Evolutionary conservation across 1,139 yeast genomes (phyloP), one percentile per base, ranked within the genome.

Genomic region (Tardiomyces digboiensis): DNA sequence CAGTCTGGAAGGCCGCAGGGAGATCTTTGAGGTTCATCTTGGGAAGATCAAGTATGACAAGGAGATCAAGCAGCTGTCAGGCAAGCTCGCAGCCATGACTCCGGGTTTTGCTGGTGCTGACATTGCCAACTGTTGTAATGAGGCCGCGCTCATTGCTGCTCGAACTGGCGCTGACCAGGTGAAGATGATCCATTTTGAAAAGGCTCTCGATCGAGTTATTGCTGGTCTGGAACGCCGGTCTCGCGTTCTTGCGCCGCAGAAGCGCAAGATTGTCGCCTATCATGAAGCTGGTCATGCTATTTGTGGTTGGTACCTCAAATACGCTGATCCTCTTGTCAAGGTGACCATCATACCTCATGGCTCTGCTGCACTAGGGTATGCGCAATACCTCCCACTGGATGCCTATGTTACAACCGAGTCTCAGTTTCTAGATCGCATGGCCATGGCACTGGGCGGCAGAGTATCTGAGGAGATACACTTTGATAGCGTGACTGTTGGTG

Each of bases 241-340:
- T 3, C 82, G 84, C 58, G 79, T 91, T 16, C 70, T 91, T 51
- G 79, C 86, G n/a, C 80, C 82, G 6, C 91, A 85, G 47, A 97
- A 91, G 64, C 87, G 88, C 65, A 79, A 71, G 49, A 80, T 87
- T 37, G 97, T 91, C 45, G 98, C 98, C 0, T 91, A 86, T 61
- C 98, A 91, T 61, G 98, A 91, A 66, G 98, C 98, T 1, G 98
- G 98, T 0, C 98, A 91, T 66, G 98, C 98, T 3, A 80, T 91
- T 44, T 87, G 97, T 67, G 98, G 98, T 12, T 91, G 98, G 98
- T 88, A 68, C 61, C 72, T 91, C 57, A 76, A 80, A 64, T 76
- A 75, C 65, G 97, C 97, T 2, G 95, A 88, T 61, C 98, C 98
- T 2, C 70, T 91, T 47, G 73, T 91, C 52, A 91, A 91, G 67